phyloP scores from a whole-genome alignment of 2,329 filamentous ascomycete species.

The Lachnellula occidentalis region DNA sequence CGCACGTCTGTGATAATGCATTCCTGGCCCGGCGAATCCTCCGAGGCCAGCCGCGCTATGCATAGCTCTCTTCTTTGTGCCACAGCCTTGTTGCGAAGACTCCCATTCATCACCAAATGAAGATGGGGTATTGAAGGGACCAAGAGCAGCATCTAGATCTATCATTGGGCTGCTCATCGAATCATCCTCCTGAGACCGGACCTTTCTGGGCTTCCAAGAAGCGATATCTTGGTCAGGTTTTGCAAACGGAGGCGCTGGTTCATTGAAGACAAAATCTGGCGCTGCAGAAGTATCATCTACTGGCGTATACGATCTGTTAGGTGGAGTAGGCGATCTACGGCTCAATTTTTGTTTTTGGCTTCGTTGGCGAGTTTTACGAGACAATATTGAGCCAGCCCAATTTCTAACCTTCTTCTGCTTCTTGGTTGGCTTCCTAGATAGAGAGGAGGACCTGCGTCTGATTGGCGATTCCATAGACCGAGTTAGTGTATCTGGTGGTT shows the following conservation, averaged over 20 bases:
- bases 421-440: slow-evolving; percentile 35
- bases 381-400: slow-evolving; percentile 48
- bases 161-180: slow-evolving; percentile 69
- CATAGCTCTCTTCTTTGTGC: slow-evolving; percentile 58
- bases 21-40: slow-evolving; percentile 61
- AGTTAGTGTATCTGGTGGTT: slow-evolving; percentile 18
- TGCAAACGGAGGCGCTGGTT: slow-evolving; percentile 7
- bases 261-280: slow-evolving; percentile 18
- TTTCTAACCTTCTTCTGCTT: slow-evolving; percentile 70
- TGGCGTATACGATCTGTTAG: slow-evolving; percentile 30
- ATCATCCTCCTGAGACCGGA: slow-evolving; percentile 50
- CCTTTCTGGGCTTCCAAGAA: slow-evolving; percentile 36
- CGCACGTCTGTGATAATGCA: slow-evolving; percentile 71
- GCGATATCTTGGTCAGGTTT: slow-evolving; percentile 24
- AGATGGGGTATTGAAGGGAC: slow-evolving; percentile 81
- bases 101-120: slow-evolving; percentile 60
- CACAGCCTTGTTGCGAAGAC: slow-evolving; percentile 52
- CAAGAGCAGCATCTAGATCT: slow-evolving; percentile 87
- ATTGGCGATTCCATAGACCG: slow-evolving; percentile 19
- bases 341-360: slow-evolving; percentile 37
- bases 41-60: slow-evolving; percentile 72
- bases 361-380: slow-evolving; percentile 42
- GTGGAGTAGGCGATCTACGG: slow-evolving; percentile 39
- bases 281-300: slow-evolving; percentile 21
- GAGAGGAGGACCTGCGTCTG: slow-evolving; percentile 27